A percentile compares a stretch with the other conserved stretches of the same genome.
Conservation (phyloP, 2,329 filamentous ascomycete genomes). For the Neurospora sp. region DNA sequence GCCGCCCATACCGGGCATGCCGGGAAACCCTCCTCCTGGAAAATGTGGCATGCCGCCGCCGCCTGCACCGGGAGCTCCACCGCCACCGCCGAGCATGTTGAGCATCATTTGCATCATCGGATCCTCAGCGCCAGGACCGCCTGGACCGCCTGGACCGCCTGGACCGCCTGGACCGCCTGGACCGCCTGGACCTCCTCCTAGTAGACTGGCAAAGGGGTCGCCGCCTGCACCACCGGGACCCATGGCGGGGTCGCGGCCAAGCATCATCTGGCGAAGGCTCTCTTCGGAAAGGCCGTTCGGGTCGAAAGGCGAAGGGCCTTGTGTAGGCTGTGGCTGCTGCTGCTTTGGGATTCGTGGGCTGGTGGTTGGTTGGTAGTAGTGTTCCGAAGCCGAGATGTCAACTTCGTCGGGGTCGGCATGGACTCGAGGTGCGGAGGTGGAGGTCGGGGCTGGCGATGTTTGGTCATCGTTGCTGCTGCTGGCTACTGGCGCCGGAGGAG, state of each 20-base stretch:
- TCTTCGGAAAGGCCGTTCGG: conserved; percentile 36
- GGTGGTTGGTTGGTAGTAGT: conserved; percentile 51
- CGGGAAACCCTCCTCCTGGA: conserved; percentile 10
- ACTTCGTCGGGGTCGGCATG: conserved; percentile 63
- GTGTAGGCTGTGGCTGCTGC: conserved; percentile 20
- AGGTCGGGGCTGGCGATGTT: conserved; percentile 20
- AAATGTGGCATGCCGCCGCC: conserved; percentile 14
- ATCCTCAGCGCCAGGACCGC: conserved; percentile 36
- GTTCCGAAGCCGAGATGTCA: conserved; percentile 56
- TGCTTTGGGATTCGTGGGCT: conserved; percentile 27
- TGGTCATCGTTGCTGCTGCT: conserved; percentile 15
- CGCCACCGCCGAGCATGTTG: conserved; percentile 52
- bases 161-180: conserved; percentile 11
- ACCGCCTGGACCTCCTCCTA: conserved; percentile 18
- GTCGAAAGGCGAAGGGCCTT: conserved; percentile 7
- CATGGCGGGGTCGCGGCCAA: conserved; percentile 37
- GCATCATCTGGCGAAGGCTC: conserved; percentile 56
- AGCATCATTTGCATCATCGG: conserved; percentile 67
- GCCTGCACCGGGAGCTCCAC: conserved; percentile 24
- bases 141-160: conserved; percentile 5
- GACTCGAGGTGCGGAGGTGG: conserved; percentile 22
- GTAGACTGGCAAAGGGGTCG: conserved; percentile 18
- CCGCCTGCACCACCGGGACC: neutral
- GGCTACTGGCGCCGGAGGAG: neutral
- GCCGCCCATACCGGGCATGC: conserved; percentile 18